Evolutionary conservation across 108 stramenopile genomes (phyloP).

Genomic region (Cyclotella cryptica): DNA sequence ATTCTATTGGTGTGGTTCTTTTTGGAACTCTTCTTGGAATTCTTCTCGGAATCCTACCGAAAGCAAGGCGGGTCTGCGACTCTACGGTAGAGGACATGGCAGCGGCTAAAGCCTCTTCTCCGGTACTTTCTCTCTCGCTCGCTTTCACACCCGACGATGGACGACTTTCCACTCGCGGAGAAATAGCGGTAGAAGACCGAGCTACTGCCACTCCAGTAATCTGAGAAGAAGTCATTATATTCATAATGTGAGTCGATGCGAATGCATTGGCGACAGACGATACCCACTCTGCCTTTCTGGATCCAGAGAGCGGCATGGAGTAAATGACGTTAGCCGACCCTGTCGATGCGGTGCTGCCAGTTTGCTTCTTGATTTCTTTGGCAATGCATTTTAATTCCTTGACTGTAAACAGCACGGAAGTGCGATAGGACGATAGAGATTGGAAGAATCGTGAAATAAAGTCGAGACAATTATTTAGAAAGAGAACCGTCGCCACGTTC

Average conservation of each 20-base stretch:
- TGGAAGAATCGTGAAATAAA: slow-evolving; percentile 2
- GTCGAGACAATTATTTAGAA: neutral
- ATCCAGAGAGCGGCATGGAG: neutral
- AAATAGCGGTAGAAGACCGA: neutral
- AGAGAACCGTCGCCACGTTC: too few species aligned
- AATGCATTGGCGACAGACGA: neutral
- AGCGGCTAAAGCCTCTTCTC: too few species aligned
- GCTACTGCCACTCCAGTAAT: neutral
- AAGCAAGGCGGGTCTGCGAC: neutral
- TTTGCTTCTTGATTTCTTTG: slow-evolving; percentile 19
- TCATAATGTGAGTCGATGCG: neutral
- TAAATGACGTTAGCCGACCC: neutral
- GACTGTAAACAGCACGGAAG: neutral
- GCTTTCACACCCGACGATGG: too few species aligned
- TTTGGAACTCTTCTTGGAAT: too few species aligned
- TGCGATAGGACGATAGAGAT: neutral
- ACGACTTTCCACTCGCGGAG: neutral
- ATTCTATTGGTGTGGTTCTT: too few species aligned
- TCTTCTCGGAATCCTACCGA: too few species aligned
- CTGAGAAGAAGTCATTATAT: neutral
- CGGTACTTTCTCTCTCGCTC: too few species aligned
- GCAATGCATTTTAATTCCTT: slow-evolving; percentile 30
- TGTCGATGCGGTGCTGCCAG: neutral
- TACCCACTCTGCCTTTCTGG: slow-evolving; percentile 6
- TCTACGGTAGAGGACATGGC: too few species aligned